phyloP scores from a whole-genome alignment of 2,329 filamentous ascomycete species.

The Diaporthe amygdali region DNA sequence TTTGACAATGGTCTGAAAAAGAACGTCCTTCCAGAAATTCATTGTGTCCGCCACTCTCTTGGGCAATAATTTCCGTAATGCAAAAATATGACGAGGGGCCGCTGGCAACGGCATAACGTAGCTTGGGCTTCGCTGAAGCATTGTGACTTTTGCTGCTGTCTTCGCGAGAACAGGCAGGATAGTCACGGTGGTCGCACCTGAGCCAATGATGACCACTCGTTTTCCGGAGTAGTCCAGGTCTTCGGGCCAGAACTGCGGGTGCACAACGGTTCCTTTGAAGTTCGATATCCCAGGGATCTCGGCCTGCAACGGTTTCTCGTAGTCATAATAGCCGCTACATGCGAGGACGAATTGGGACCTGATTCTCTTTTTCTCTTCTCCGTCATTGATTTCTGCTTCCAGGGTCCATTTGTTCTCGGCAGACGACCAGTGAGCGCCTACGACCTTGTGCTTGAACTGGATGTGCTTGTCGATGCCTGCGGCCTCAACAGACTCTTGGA shows the following conservation, averaged over 20 bases:
- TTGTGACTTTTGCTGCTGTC: slow-evolving; percentile 71
- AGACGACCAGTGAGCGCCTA: slow-evolving; percentile 58
- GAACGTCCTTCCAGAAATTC: slow-evolving; percentile 54
- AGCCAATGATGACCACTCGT: slow-evolving; percentile 74
- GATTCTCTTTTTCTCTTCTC: slow-evolving; percentile 29
- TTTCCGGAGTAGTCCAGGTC: slow-evolving; percentile 70
- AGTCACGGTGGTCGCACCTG: slow-evolving; percentile 80
- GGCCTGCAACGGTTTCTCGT: slow-evolving; percentile 64
- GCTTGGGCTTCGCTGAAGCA: slow-evolving; percentile 80
- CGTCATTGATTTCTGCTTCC: slow-evolving; percentile 43
- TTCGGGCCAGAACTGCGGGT: slow-evolving; percentile 80
- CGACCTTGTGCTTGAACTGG: slow-evolving; percentile 54
- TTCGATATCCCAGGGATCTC: slow-evolving; percentile 71
- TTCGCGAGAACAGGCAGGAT: slow-evolving; percentile 73
- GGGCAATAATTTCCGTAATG: slow-evolving; percentile 52
- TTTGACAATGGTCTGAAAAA: slow-evolving; percentile 53
- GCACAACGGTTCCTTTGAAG: slow-evolving; percentile 69
- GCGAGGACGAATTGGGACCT: slow-evolving; percentile 63
- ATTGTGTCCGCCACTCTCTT: slow-evolving; percentile 49
- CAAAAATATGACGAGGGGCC: slow-evolving; percentile 41
- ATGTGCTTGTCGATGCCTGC: slow-evolving; percentile 61
- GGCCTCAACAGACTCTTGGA: slow-evolving; percentile 54
- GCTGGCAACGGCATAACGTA: slow-evolving; percentile 63
- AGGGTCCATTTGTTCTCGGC: slow-evolving; percentile 62
- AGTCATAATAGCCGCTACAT: slow-evolving; percentile 74